phyloP scores from a whole-genome alignment of 169 alveolate species.

The Plasmodium cynomolgi region DNA sequence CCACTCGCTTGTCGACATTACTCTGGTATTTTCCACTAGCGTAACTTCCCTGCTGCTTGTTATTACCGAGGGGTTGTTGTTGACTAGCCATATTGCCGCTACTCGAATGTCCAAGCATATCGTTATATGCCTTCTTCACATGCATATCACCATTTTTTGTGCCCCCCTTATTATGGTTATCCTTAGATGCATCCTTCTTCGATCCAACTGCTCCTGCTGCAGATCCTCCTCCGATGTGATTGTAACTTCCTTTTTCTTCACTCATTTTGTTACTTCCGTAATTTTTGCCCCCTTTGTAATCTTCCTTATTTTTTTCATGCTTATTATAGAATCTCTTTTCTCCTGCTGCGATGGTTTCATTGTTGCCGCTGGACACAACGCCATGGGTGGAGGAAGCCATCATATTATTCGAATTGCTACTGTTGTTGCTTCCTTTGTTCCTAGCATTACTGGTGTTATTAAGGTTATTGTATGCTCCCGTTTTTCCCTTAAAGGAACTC shows the following conservation, averaged over 20 bases:
- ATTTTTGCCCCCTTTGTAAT: conserved; percentile 6
- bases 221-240: not conserved
- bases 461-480: not conserved
- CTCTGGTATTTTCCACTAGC: conserved; percentile 4
- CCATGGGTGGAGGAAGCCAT: not conserved
- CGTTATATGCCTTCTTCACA: conserved; percentile 14
- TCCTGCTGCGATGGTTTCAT: not conserved
- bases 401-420: not conserved
- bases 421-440: not conserved
- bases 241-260: conserved; percentile 18
- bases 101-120: not conserved
- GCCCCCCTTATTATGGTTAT: conserved; percentile 4
- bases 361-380: not conserved
- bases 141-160: not conserved
- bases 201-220: not conserved
- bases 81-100: not conserved
- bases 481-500: not conserved
- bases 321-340: conserved; percentile 15
- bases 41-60: conserved; percentile 7
- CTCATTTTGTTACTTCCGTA: conserved; percentile 14
- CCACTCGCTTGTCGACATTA: conserved; percentile 5
- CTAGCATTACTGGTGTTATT: not conserved
- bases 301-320: conserved; percentile 35
- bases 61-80: not conserved
- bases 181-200: conserved; percentile 23